phyloP scores from a whole-genome alignment of 2,329 filamentous ascomycete genomes.

The Pseudodiploospora longispora region DNA sequence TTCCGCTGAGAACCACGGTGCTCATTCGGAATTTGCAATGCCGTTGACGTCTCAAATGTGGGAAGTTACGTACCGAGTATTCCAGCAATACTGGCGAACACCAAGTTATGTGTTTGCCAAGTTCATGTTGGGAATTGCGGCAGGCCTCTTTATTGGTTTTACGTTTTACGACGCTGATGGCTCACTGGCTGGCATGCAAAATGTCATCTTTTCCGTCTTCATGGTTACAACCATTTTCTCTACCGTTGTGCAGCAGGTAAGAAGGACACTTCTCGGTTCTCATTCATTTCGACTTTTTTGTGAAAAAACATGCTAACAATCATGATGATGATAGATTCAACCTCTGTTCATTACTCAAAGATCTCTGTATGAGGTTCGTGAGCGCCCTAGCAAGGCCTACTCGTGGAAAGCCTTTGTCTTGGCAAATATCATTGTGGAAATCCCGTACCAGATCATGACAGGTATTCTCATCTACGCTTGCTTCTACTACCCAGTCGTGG shows the following conservation, averaged over 20 bases:
- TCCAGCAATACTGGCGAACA: constrained; percentile 78
- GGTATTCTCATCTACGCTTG: constrained; percentile 55
- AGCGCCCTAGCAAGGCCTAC: constrained; percentile 66
- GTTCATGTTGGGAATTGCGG: constrained; percentile 48
- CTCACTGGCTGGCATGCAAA: constrained; percentile 62
- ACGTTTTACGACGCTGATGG: constrained; percentile 53
- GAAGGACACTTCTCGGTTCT: neutral
- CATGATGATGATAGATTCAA: constrained; percentile 44
- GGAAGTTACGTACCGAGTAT: constrained; percentile 60
- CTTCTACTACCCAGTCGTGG: constrained; percentile 61
- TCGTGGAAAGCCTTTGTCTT: constrained; percentile 68
- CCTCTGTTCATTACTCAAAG: constrained; percentile 69
- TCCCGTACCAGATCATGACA: constrained; percentile 61
- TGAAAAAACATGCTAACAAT: constrained; percentile 13
- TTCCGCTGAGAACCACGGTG: constrained; percentile 10
- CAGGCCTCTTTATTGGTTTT: constrained; percentile 66
- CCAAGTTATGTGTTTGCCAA: constrained; percentile 74
- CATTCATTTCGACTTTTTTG: constrained; percentile 26
- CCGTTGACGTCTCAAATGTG: constrained; percentile 59
- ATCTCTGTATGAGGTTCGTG: constrained; percentile 67
- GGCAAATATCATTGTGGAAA: constrained; percentile 63
- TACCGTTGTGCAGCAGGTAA: constrained; percentile 54
- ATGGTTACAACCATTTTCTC: constrained; percentile 70
- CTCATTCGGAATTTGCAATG: constrained; percentile 65
- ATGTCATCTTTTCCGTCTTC: constrained; percentile 67